Evolutionary conservation across 2,329 filamentous ascomycete genomes (phyloP), one percentile per base, ranked within the genome.

Genomic region (Neonectria neomacrospora): DNA sequence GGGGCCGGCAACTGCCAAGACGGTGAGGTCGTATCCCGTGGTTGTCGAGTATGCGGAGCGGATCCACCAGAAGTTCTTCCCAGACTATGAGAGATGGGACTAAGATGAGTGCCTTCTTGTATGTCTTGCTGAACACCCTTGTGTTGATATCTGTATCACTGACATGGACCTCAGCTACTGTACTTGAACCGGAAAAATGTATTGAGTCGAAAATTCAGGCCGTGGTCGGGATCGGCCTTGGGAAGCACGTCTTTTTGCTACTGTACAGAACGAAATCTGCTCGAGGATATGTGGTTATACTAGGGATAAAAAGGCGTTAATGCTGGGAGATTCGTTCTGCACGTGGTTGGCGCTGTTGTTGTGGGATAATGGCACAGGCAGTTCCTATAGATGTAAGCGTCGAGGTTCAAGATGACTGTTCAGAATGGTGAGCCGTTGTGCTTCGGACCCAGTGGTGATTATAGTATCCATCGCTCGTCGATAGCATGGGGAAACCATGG

Each of bases 21-120:
- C 85, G 2, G 73, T 89, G 4, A 79, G 75, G 61, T 72, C 74
- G 2, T 84, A 83, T 63, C 83, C 86, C 0, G 76, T 77, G 0
- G 59, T 89, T 11, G 41, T 86, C 10, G 85, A 88, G 3, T 90
- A 90, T 74, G 86, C 85, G 3, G 70, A 70, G 39, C 80, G 84
- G 59, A 87, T 90, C 44, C 86, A 89, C 70, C 75, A 81, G 50
- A 62, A 65, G 5, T 88, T 86, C 68, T 90, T 90, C 67, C 80
- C 84, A 0, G 86, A 90, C 37, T 89, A 89, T 68, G 77, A 82
- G 61, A 71, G 71, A 30, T 80, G 80, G 77, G 58, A 72, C 23
- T 23, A 61, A 30, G n/a, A 8, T 28, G 39, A 28, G 41, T 42
- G 42, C n/a, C 16, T 53, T 34, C 12, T 16, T 14, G 14, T 12